Percentiles rank a stretch among this genome's conserved stretches.
These are phyloP conservation scores for Coleophoma eucalyptorum DNA, from an alignment of 2,329 filamentous ascomycete species.

Conservation along the genomic window DNA sequence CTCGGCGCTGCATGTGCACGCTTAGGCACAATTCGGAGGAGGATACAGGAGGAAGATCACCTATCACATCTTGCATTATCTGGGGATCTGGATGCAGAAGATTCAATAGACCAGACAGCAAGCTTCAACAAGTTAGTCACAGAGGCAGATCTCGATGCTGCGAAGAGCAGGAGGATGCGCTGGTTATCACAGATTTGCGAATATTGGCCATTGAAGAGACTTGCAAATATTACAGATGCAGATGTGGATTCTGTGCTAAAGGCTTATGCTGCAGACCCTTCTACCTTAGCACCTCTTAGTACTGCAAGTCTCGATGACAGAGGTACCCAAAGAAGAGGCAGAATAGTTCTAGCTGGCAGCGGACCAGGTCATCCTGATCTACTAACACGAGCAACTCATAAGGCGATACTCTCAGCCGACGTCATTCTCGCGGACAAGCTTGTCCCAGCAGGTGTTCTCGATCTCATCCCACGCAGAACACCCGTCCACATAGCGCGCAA, in stretches of 20 bases:
- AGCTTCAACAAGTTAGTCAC: conserved; percentile 81
- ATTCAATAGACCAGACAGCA: conserved; percentile 71
- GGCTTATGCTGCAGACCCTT: conserved; percentile 51
- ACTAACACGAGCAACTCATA: conserved; percentile 77
- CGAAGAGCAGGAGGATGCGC: conserved; percentile 77
- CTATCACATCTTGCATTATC: conserved; percentile 23
- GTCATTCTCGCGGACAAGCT: conserved; percentile 84
- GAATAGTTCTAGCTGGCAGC: conserved; percentile 84
- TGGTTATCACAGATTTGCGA: conserved; percentile 97
- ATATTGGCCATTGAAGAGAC: conserved; percentile 87
- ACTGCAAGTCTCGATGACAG: conserved; percentile 23
- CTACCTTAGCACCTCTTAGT: conserved; percentile 24
- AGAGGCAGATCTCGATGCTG: conserved; percentile 68
- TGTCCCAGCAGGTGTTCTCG: conserved; percentile 78
- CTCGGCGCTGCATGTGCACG: conserved; percentile 75
- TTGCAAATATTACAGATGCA: conserved; percentile 74
- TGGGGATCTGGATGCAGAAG: conserved; percentile 38
- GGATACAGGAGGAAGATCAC: conserved; percentile 73
- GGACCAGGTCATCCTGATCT: conserved; percentile 92
- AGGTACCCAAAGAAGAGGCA: conserved; percentile 44
- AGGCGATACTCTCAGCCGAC: conserved; percentile 71
- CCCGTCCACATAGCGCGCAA: conserved; percentile 91
- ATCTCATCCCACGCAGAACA: conserved; percentile 85
- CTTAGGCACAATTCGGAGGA: conserved; percentile 68
- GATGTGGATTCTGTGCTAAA: conserved; percentile 76